A percentile compares a stretch with the other conserved stretches of the same genome.
These are phyloP conservation scores for Leccinum fallax DNA, from an alignment of 1,284 basidiomycete species.

Conservation along the genomic window DNA sequence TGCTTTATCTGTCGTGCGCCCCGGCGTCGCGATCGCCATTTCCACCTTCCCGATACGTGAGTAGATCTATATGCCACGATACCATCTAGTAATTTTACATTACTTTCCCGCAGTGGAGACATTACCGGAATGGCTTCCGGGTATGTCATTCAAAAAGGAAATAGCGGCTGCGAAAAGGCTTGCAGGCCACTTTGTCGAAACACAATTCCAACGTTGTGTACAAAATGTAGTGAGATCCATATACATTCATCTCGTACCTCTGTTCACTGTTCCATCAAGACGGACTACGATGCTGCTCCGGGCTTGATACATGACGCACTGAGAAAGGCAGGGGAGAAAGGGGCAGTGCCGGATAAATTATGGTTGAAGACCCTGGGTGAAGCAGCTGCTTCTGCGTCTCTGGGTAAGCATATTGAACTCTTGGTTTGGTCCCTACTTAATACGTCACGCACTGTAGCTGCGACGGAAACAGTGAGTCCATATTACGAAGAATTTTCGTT, in stretches of 20 bases:
- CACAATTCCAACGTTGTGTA: conserved; percentile 2
- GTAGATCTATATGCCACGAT: not conserved
- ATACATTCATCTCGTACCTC: not conserved
- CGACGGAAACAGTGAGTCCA: conserved; percentile 12
- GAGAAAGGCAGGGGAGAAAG: conserved; percentile 1
- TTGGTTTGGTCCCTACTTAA: not conserved
- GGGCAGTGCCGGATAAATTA: not conserved
- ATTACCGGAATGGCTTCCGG: conserved; percentile 18
- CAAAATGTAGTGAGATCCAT: conserved; percentile 2
- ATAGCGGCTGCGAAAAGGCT: not conserved
- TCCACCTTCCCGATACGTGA: conserved; percentile 13
- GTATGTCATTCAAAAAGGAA: conserved; percentile 14
- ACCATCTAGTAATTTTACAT: too few species aligned
- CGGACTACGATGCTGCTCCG: not conserved
- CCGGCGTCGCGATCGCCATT: conserved; percentile 6
- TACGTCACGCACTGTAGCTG: not conserved
- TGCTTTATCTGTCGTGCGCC: not conserved
- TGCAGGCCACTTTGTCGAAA: conserved; percentile 8
- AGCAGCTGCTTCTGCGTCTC: conserved; percentile 5
- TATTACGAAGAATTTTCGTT: not conserved
- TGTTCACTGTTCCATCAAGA: not conserved
- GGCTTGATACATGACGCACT: conserved; percentile 14
- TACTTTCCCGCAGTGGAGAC: not conserved
- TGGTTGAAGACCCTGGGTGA: not conserved
- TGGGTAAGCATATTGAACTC: not conserved